Evolutionary conservation across 2,329 filamentous ascomycete species (phyloP), one percentile per base, ranked within the genome.

Genomic region (Colletotrichum neosansevieriae): DNA sequence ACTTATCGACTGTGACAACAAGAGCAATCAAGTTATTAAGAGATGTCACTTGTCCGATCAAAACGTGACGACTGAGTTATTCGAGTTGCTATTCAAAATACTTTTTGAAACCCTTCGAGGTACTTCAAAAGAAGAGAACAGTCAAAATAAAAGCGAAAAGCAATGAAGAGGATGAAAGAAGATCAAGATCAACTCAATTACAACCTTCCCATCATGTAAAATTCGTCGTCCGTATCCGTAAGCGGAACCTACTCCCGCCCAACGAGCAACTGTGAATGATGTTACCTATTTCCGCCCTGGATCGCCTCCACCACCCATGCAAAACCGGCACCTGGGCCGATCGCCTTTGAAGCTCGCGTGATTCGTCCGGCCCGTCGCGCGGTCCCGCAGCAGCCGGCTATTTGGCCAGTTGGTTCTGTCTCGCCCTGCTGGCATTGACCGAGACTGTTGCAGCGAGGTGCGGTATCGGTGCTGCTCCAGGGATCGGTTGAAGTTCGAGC

Each of bases 211-310:
- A 54, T 17, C 40, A 17, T 12, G n/a, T 13, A 65, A 50, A 56
- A 50, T 34, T 56, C 62, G 45, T 50, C 15, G 42, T 12, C 54
- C 17, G 40, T 50, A 24, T 56, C 54, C 49, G 17, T 51, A 58
- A 67, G 59, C 64, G 51, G 51, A 45, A 44, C 51, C 40, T 34
- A 17, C 49, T 56, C n/a, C 40, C 54, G 34, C 61, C 34, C 40
- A 36, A 21, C 11, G 13, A 34, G 45, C 32, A 50, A 17, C 47
- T 15, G 13, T 40, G 38, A 49, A 54, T 65, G 65, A 68, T 68
- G 47, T 68, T 68, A n/a, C n/a, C n/a, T n/a, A 65, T 60, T 68
- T 59, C 66, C 66, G 66, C 34, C 56, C 17, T 42, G 36, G 45
- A 50, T 60, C 54, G 49, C 54, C 61, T 64, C 65, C 65, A 56